These are phyloP conservation scores for Euphorbia pulcherrima DNA, from an alignment of 345 rosid genomes.

Conservation along the genomic window DNA sequence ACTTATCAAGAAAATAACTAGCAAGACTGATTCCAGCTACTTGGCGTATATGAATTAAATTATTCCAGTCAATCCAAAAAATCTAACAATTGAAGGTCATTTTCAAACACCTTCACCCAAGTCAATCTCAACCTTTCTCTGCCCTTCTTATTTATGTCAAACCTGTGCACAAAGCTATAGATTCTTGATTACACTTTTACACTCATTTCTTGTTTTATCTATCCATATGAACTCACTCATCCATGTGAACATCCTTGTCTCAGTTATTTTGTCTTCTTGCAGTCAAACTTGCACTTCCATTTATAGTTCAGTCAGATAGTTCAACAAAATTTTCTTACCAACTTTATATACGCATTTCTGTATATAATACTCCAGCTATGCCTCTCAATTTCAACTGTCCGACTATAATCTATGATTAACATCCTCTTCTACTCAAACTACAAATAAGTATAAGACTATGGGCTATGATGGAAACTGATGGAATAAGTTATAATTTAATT, in stretches of 20 bases:
- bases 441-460: slow-evolving; percentile 3
- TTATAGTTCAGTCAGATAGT: neutral
- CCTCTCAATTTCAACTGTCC: neutral
- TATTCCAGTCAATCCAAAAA: too few relatives aligned
- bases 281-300: neutral
- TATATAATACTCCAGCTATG: neutral
- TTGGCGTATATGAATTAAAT: too few relatives aligned
- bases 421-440: neutral
- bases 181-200: neutral
- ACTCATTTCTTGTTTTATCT: neutral
- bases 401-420: too few relatives aligned
- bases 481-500: neutral
- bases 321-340: neutral
- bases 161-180: neutral
- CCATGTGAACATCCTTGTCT: neutral
- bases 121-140: neutral
- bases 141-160: neutral
- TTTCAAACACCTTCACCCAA: too few relatives aligned
- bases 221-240: neutral
- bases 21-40: too few relatives aligned
- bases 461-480: slow-evolving; percentile 11
- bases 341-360: neutral
- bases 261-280: neutral
- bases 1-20: too few relatives aligned
- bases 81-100: too few relatives aligned